Evolutionary conservation across 768 basidiomycete species (phyloP), one percentile per base, ranked within the genome.

Genomic region (Amanita pseudoporphyria): DNA sequence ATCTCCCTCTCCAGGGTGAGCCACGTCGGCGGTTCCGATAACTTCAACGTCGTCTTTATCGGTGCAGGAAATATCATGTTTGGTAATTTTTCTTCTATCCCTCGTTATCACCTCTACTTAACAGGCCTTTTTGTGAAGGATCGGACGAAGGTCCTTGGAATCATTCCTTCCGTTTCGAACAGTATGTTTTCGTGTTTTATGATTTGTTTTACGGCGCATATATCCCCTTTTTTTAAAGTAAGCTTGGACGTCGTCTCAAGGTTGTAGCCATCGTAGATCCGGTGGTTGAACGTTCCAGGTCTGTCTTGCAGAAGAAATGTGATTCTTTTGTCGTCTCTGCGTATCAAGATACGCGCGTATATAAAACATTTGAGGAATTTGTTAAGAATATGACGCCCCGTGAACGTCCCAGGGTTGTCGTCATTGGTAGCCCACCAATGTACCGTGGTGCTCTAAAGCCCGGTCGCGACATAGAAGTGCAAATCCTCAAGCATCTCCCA

Each of bases 11-110:
- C 26, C 65, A 82, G 77, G 62, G 63, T 67, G 49, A 66, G 67
- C 56, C 72, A 77, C 43, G 61, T 81, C 47, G 71, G 71, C 47
- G 83, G 81, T 13, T 67, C 78, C 42, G 79, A 85, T 56, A 74
- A 84, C 60, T 96, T 96, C 76, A 95, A 96, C 64, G 83, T 98
- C 47, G 81, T 95, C 63, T 93, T 95, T 67, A 73, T 98, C 57
- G 94, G 94, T 45, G 94, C 94, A 22, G 94, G 93, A 13, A 95
- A 96, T 69, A 94, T 97, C 70, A 96, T 96, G 92, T 98, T 98
- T 62, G 94, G 93, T 81, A 47, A 49, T 68, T 52, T 31, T 31
- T 26, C n/a, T 33, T 45, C 37, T 31, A 48, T 51, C 37, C 36
- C 45, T 50, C 22, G 28, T 21, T 10, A 12, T n/a, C 38, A 16